phyloP scores from a whole-genome alignment of 2,329 filamentous ascomycete species.

The Penicillium fuscoglaucum region DNA sequence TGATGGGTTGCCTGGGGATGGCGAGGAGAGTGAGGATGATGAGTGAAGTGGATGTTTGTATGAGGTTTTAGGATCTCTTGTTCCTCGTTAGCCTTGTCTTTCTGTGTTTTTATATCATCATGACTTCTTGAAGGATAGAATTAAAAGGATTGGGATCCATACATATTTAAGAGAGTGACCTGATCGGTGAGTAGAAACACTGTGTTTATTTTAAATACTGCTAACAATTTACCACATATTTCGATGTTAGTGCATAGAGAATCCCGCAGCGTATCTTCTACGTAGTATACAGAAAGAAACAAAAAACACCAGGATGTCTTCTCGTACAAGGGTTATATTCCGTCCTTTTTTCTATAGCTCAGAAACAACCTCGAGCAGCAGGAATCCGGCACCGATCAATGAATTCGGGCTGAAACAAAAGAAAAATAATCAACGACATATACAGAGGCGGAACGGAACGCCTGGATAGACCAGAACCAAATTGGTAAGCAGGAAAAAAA shows the following conservation, averaged over 20 bases:
- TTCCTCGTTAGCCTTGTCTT: not conserved
- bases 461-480: constrained; percentile 31
- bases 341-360: constrained; percentile 23
- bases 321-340: constrained; percentile 17
- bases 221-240: not conserved
- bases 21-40: constrained; percentile 30
- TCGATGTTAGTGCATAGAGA: too few relatives aligned
- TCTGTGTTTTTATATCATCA: not conserved
- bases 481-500: constrained; percentile 12
- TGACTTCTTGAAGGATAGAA: not conserved
- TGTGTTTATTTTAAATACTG: not conserved
- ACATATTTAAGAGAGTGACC: not conserved
- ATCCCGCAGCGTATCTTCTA: not conserved
- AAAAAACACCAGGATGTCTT: constrained; percentile 11
- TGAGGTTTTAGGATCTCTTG: not conserved
- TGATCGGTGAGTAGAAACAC: not conserved
- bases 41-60: constrained; percentile 3
- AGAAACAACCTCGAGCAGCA: constrained; percentile 17
- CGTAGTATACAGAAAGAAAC: not conserved
- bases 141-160: not conserved
- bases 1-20: constrained; percentile 53
- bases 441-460: constrained; percentile 38
- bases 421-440: constrained; percentile 30
- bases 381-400: constrained; percentile 18
- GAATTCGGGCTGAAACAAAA: constrained; percentile 25